These are phyloP conservation scores for Mycosarcoma mackinlayi DNA, from an alignment of 1,284 basidiomycete genomes.

Conservation along the genomic window DNA sequence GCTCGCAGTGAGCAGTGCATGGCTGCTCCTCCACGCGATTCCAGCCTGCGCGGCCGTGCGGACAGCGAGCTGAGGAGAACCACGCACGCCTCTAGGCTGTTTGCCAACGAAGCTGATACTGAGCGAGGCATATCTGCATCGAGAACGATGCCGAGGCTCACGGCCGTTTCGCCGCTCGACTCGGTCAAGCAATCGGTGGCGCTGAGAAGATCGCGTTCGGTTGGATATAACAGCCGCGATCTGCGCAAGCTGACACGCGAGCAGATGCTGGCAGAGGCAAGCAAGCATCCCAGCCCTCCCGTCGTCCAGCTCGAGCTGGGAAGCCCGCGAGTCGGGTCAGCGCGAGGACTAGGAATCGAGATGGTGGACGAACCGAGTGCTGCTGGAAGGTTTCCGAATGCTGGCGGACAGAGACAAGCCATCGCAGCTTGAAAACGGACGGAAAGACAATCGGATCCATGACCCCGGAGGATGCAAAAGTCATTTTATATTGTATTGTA, in stretches of 20 bases:
- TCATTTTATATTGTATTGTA: too few species aligned
- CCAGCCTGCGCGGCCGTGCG: conserved; percentile 16
- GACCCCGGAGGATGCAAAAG: too few species aligned
- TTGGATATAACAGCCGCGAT: conserved; percentile 18
- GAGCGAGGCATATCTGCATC: conserved; percentile 5
- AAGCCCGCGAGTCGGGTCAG: not conserved
- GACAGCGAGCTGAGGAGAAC: conserved; percentile 1
- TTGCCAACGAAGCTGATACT: not conserved
- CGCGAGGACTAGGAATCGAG: conserved; percentile 16
- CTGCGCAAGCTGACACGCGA: conserved; percentile 16
- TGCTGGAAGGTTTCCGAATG: conserved; percentile 1
- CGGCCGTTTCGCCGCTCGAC: conserved; percentile 16
- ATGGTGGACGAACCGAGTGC: conserved; percentile 6
- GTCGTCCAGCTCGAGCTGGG: not conserved
- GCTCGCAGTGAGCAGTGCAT: not conserved
- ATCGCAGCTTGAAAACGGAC: conserved; percentile 23
- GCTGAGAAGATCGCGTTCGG: conserved; percentile 23
- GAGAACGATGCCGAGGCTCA: conserved; percentile 20
- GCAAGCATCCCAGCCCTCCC: conserved; percentile 7
- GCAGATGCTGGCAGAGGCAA: conserved; percentile 15
- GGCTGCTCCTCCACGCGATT: conserved; percentile 21
- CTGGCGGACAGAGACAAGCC: not conserved
- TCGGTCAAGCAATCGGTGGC: conserved; percentile 6
- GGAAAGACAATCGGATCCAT: not conserved
- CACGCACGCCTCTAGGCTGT: not conserved